A percentile compares a stretch with the other conserved stretches of the same genome.
phyloP scores from a whole-genome alignment of 805 yeast genomes.

The Wickerhamiella azymoides region DNA sequence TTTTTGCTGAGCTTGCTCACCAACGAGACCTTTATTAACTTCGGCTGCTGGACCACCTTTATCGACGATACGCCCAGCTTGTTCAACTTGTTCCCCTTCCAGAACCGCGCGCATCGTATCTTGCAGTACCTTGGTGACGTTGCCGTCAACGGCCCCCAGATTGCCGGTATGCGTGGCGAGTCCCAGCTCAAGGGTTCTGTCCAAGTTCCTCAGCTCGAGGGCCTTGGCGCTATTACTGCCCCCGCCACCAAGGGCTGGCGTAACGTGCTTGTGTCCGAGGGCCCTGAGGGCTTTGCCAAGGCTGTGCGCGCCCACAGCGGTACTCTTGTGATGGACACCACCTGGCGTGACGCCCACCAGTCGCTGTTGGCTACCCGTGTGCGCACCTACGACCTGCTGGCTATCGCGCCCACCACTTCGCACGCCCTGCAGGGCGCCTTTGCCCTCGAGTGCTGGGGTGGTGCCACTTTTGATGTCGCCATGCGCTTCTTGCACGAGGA shows the following conservation, averaged over 20 bases:
- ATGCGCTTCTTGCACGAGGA: slow-evolving; percentile 98
- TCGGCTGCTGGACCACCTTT: slow-evolving; percentile 95
- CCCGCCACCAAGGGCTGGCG: slow-evolving; percentile 81
- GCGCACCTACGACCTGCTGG: slow-evolving; percentile 79
- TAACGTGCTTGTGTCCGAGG: slow-evolving; percentile 66
- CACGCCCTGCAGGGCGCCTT: slow-evolving; percentile 81
- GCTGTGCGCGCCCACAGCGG: slow-evolving; percentile 76
- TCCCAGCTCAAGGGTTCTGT: slow-evolving; percentile 76
- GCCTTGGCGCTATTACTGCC: slow-evolving; percentile 43
- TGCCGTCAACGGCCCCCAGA: slow-evolving; percentile 90
- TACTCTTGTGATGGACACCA: slow-evolving; percentile 90
- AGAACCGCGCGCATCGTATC: slow-evolving; percentile 92
- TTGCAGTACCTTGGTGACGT: slow-evolving; percentile 84
- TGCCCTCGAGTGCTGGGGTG: slow-evolving; percentile 99
- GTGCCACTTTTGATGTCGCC: slow-evolving; percentile 97
- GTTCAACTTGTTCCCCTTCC: slow-evolving; percentile 87
- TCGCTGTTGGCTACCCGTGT: slow-evolving; percentile 94
- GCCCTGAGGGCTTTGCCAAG: slow-evolving; percentile 82
- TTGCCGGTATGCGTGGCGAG: slow-evolving; percentile 86
- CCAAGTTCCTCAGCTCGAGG: slow-evolving; percentile 57
- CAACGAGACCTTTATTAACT: slow-evolving; percentile 70
- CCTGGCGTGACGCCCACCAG: slow-evolving; percentile 99
- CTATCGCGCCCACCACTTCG: slow-evolving; percentile 90
- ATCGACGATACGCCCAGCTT: slow-evolving; percentile 95
- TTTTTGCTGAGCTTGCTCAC: slow-evolving; percentile 85